Evolutionary conservation across 2,329 filamentous ascomycete species (phyloP).

Genomic region (Microdochium trichocladiopsis): DNA sequence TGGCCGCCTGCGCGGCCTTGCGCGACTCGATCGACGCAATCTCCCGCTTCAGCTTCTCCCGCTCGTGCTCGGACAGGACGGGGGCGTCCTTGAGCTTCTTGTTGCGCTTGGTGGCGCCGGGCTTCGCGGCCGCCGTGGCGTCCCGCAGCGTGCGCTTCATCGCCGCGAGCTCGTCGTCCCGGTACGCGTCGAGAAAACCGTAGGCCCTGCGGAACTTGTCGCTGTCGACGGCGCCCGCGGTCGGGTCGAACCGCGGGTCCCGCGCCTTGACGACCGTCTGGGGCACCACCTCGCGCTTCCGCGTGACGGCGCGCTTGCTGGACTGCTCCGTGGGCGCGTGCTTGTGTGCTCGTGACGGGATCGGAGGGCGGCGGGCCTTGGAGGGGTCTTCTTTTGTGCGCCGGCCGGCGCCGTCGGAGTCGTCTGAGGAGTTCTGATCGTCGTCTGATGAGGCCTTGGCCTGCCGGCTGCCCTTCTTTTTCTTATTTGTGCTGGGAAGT

Average conservation of each 20-base stretch:
- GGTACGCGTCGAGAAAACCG: constrained; percentile 81
- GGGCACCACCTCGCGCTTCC: constrained; percentile 66
- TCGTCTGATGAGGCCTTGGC: constrained; percentile 12
- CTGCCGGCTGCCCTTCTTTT: constrained; percentile 20
- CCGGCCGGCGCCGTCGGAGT: constrained; percentile 16
- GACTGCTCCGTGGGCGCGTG: constrained; percentile 82
- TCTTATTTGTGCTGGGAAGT: constrained; percentile 32
- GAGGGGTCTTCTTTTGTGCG: constrained; percentile 24
- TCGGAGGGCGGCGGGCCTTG: constrained; percentile 20
- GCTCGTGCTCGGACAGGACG: constrained; percentile 28
- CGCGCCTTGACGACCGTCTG: constrained; percentile 54
- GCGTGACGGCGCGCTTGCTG: constrained; percentile 76
- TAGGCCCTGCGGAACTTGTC: constrained; percentile 65
- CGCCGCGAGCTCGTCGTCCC: constrained; percentile 72
- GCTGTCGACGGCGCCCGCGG: constrained; percentile 42
- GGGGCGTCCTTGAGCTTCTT: constrained; percentile 50
- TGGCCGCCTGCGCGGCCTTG: constrained; percentile 62
- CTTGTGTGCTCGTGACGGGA: constrained; percentile 59
- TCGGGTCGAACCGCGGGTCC: constrained; percentile 84
- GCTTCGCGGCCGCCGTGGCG: constrained; percentile 28
- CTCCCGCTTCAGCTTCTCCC: constrained; percentile 64
- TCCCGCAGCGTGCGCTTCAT: constrained; percentile 40
- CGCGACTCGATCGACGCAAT: constrained; percentile 74
- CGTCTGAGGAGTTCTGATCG: constrained; percentile 14
- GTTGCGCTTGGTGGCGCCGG: constrained; percentile 58